Evolutionary conservation across 2,329 filamentous ascomycete genomes (phyloP).

Genomic region (Colletotrichum sp.): DNA sequence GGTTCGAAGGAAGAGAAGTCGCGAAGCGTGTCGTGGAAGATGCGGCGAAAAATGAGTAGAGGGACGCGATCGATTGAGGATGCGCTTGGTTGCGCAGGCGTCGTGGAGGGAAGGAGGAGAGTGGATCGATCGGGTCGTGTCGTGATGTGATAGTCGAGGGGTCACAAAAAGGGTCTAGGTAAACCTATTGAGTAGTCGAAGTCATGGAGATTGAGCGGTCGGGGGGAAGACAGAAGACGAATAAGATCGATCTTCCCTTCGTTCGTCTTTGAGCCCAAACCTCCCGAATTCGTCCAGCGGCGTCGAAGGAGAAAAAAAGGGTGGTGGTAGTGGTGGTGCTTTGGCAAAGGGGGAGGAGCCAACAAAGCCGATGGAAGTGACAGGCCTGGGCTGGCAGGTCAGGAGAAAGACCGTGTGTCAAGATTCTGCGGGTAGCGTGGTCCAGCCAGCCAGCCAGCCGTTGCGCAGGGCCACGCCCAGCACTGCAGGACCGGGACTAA

Average conservation of each 20-base stretch:
- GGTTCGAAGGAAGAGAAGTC: not conserved
- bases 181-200: conserved; percentile 15
- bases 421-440: conserved; percentile 17
- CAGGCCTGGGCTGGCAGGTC: conserved; percentile 9
- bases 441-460: conserved; percentile 8
- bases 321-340: conserved; percentile 4
- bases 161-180: not conserved
- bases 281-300: conserved; percentile 20
- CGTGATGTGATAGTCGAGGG: conserved; percentile 8
- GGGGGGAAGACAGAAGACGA: not conserved
- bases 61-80: not conserved
- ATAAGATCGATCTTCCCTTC: conserved; percentile 9
- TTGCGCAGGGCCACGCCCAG: not conserved
- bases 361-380: conserved; percentile 8
- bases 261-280: conserved; percentile 7
- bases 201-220: conserved; percentile 3
- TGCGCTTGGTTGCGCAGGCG: conserved; percentile 1
- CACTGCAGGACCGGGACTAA: not conserved
- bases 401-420: conserved; percentile 21
- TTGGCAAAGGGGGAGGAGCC: conserved; percentile 18
- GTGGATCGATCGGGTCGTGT: conserved; percentile 14
- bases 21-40: not conserved
- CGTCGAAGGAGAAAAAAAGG: conserved; percentile 8
- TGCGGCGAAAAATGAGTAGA: not conserved
- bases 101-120: not conserved